Percentiles rank a stretch among this genome's conserved stretches.
Conservation (phyloP, 176 grass and related monocot species). For the Eragrostis curvula region DNA sequence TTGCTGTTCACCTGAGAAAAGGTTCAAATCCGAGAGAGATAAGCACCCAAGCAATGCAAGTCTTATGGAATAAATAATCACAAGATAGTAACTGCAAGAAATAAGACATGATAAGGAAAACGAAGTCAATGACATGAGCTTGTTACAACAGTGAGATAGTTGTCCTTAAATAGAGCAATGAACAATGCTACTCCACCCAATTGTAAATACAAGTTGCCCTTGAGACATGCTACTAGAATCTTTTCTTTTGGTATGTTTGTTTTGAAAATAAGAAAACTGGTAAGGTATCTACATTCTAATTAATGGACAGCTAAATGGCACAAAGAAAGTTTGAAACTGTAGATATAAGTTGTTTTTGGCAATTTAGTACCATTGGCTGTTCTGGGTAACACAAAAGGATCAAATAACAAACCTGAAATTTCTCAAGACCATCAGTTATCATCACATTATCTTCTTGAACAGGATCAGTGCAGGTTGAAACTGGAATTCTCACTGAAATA, state of each 20-base stretch:
- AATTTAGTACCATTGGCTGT: slow-evolving; percentile 18
- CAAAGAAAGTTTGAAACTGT: not conserved
- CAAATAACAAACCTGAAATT: slow-evolving; percentile 43
- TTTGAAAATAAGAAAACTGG: not conserved
- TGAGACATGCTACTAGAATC: not conserved
- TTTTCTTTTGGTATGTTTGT: not conserved
- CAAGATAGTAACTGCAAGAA: not conserved
- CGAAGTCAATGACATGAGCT: not conserved
- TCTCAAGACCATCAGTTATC: slow-evolving; percentile 28
- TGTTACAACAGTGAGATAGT: not conserved
- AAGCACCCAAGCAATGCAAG: slow-evolving; percentile 8
- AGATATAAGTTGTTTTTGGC: not conserved
- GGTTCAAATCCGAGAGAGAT: slow-evolving; percentile 27
- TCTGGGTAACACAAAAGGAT: slow-evolving; percentile 19
- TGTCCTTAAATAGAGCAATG: not conserved
- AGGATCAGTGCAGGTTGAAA: slow-evolving; percentile 19
- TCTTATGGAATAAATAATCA: slow-evolving; percentile 18
- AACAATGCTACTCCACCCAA: not conserved
- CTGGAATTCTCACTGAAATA: slow-evolving; percentile 3
- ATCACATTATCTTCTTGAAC: slow-evolving; percentile 37
- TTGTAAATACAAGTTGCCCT: not conserved
- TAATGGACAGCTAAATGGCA: slow-evolving; percentile 21
- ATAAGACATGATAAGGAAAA: slow-evolving; percentile 3
- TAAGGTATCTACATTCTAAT: slow-evolving; percentile 21
- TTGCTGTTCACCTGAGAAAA: slow-evolving; percentile 47